A percentile compares a stretch with the other conserved stretches of the same genome.
Evolutionary conservation across 2,329 filamentous ascomycete genomes (phyloP).

Genomic region (Pseudogymnoascus sp.): DNA sequence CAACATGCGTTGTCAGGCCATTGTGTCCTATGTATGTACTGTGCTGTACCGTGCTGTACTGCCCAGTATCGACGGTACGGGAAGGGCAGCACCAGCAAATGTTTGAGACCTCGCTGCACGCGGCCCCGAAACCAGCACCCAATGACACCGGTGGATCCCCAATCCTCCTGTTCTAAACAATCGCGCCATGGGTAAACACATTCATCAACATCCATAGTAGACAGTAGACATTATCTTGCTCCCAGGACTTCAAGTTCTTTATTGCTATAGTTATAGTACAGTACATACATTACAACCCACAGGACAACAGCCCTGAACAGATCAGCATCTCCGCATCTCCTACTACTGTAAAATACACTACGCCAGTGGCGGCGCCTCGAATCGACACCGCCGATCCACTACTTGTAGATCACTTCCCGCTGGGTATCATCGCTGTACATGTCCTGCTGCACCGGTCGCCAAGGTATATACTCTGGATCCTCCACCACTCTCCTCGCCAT

Average conservation of each 20-base stretch:
- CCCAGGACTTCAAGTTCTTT: not conserved
- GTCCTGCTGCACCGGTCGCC: not conserved
- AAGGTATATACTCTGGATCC: constrained; percentile 5
- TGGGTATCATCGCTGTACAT: not conserved
- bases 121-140: not conserved
- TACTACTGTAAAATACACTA: not conserved
- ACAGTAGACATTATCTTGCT: not conserved
- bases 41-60: too few species aligned
- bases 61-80: not conserved
- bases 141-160: not conserved
- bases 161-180: not conserved
- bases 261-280: not conserved
- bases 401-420: not conserved
- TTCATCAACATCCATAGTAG: not conserved
- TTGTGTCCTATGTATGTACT: not conserved
- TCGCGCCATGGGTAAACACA: not conserved
- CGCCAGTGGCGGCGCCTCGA: not conserved
- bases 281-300: not conserved
- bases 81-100: not conserved
- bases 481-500: not conserved
- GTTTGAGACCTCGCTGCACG: constrained; percentile 4
- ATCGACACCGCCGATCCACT: not conserved
- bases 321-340: not conserved
- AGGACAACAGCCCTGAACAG: not conserved
- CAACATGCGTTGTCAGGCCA: not conserved